Base-by-base conservation (phyloP, 108 stramenopile genomes). In the Stephanodiscus triporus region DNA sequence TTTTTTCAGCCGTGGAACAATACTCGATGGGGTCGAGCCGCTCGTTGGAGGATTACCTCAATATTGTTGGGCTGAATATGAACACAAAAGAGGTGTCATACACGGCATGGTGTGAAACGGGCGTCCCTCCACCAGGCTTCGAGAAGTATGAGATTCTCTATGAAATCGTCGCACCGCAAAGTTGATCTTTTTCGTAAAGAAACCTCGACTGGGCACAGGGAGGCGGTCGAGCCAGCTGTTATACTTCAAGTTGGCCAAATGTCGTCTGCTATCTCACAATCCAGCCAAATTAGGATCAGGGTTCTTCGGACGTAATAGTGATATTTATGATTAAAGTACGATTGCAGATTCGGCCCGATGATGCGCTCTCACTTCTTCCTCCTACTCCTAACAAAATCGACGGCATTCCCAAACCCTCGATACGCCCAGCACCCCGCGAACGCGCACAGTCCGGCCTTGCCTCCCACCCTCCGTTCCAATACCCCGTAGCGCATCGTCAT, bases 61-160 rank as follows among this genome's bases (percentile, higher is more conserved):
- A 83, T 51, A 72, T 91, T n/a, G 90, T 91, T 29, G 94, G 94
- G 20, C 49, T 95, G 36, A 82, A 95, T 57, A 84, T 89, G 85
- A 84, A 68, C 19, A 88, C 86, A 53, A 95, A 95, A 79, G 87
- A 91, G 70, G 82, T 95, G 34, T 82, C 87, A 7, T 70, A 76
- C n/a, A 92, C 88, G 8, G 75, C 72, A 53, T 95, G 94, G 94
- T 95, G 94, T 37, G 89, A 92, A 78, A 78, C 78, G 13, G 94
- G 93, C 9, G 53, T 48, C 7, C 87, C 89, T 26, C 92, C 92
- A 5, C 92, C 92, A 26, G 91, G 91, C 0, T 89, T 92, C 76
- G 89, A 92, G 50, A 65, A 85, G 40, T 83, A 86, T 60, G 63
- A 70, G 16, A 76, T 87, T 72, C 60, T 90, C 26, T 90, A 90